These are phyloP conservation scores for Baudoinia panamericana DNA, from an alignment of 495 filamentous ascomycete species.

Conservation along the genomic window DNA sequence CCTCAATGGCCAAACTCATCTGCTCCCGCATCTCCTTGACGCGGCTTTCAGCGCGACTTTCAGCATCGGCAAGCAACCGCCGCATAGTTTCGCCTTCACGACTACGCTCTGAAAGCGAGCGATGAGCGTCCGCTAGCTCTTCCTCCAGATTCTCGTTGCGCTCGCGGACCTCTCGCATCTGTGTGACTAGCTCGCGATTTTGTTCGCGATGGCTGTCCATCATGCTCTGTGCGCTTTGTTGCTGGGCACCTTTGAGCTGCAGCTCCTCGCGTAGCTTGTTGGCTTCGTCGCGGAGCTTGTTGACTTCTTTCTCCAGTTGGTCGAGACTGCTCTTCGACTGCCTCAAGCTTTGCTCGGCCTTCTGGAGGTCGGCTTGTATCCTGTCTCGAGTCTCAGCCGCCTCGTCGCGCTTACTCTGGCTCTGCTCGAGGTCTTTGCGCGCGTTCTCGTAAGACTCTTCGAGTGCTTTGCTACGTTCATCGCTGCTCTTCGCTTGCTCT, in stretches of 20 bases:
- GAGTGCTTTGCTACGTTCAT: slow-evolving; percentile 51
- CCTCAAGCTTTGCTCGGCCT: slow-evolving; percentile 54
- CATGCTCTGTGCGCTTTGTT: slow-evolving; percentile 67
- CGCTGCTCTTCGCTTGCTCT: slow-evolving; percentile 63
- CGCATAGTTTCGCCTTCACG: slow-evolving; percentile 94
- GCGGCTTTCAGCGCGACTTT: slow-evolving; percentile 64
- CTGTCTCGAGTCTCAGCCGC: slow-evolving; percentile 59
- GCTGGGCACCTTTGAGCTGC: slow-evolving; percentile 72
- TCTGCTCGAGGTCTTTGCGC: slow-evolving; percentile 59
- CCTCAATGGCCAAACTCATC: slow-evolving; percentile 79
- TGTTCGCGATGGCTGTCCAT: slow-evolving; percentile 90
- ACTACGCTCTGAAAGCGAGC: slow-evolving; percentile 80
- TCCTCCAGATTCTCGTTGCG: slow-evolving; percentile 84
- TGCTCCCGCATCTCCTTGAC: slow-evolving; percentile 77
- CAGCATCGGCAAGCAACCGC: slow-evolving; percentile 71
- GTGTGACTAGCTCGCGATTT: slow-evolving; percentile 72
- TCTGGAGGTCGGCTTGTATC: slow-evolving; percentile 50
- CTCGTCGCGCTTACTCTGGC: slow-evolving; percentile 66
- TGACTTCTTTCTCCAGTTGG: slow-evolving; percentile 58
- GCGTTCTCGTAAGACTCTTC: slow-evolving; percentile 62
- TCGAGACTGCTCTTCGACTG: slow-evolving; percentile 47
- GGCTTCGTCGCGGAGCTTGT: slow-evolving; percentile 50
- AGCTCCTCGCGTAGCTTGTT: slow-evolving; percentile 63
- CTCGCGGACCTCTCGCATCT: slow-evolving; percentile 78
- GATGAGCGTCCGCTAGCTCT: slow-evolving; percentile 76